Evolutionary conservation across 345 rosid species (phyloP), one percentile per base, ranked within the genome.

Genomic region (Eutrema japonicum): DNA sequence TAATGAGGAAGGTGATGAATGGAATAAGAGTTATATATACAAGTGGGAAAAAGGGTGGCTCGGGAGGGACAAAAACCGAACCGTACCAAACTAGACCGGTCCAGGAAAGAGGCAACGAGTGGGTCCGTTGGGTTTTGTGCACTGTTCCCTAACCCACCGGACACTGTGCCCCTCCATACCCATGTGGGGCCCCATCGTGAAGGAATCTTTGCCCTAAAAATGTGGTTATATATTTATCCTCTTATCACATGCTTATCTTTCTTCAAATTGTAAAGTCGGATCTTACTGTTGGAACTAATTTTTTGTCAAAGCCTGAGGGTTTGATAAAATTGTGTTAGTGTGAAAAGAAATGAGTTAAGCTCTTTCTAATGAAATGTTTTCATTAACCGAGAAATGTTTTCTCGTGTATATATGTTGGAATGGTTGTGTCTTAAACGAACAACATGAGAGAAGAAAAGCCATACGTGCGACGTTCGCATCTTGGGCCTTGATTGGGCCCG

Each of bases 91-190:
- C 52, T 58, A 76, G 60, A 58, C 56, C 86, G 93, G 93, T 88
- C 83, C 63, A 62, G 45, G 59, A 82, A 83, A 85, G 85, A 81
- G 79, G 75, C 82, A 83, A 72, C 84, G 82, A 83, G 85, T 88
- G 92, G 88, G 89, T 70, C 75, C 86, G 75, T 81, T 66, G 82
- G 79, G 77, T 84, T 77, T 78, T 84, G 91, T 80, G 95, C 80
- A 72, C 53, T 87, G 91, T 85, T 86, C 79, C 84, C 83, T 54
- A 77, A 83, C 85, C 60, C 85, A 79, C 87, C 83, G 72, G 85
- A 82, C 87, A 81, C 60, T 76, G 79, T 76, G 76, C 58, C 76
- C 75, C 75, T 69, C 79, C 70, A 76, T 76, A 62, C 75, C 29
- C 71, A 68, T 49, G 66, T 76, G 79, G 75, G 4, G 4, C 16